Base-by-base conservation (phyloP, 2,329 filamentous ascomycete genomes). In the Aspergillus pseudoterreus region DNA sequence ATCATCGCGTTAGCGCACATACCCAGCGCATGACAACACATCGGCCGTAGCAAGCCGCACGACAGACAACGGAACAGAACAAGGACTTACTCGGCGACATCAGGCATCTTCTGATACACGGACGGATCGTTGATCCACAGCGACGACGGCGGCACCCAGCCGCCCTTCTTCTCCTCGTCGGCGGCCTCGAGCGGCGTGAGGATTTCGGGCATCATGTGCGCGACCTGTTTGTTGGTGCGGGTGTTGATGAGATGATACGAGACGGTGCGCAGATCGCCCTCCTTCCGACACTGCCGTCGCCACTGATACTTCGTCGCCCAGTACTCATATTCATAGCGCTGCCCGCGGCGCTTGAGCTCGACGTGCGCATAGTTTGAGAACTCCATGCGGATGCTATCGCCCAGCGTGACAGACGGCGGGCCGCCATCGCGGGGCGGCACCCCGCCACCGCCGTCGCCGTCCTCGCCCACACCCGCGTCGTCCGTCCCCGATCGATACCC, bases 281-380 rank as follows among this genome's bases (percentile, higher is more conserved):
- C 83, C 70, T 84, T 85, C 67, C 87, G 84, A 42, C 81, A 75
- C 45, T 86, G 80, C 35, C 90, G 84, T 69, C 85, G 88, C 94
- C 94, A 97, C 47, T 82, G 77, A 71, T 97, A 97, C 49, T 78
- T 81, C 61, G 86, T 82, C 22, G 90, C 90, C 94, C 94, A 97
- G 78, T 95, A 96, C 66, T 92, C 87, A 63, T 95, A 96, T 50
- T 91, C 88, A 69, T 96, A 97, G 55, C 84, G 82, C 72, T 91
- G 92, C 42, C 87, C 87, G 21, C 82, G 79, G 39, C 89, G 83
- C 59, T 82, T 84, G 46, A 99, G 75, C 58, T 96, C 88, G 38
- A 97, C 84, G 62, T 94, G 90, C 2, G 92, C 92, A 68, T 99
- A 99, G 75, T 97, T 99, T 59, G 90, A 95, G 69, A 96, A 99